Base-by-base conservation (phyloP, 140 eudicot species). In the Senecio squalidus region DNA sequence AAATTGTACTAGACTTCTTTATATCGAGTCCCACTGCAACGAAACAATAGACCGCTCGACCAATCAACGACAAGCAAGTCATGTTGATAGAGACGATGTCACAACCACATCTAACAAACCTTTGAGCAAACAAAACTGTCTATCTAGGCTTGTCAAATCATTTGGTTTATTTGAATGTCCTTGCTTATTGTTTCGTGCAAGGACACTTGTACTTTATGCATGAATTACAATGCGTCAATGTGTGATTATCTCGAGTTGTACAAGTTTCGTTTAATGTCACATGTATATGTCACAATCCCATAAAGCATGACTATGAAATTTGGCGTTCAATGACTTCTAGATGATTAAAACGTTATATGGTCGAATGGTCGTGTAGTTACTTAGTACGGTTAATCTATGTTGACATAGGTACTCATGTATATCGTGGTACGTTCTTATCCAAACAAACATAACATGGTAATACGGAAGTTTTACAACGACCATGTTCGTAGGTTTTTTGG, bases 11-110 rank as follows among this genome's bases (percentile, higher is more conserved):
- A 40, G 54, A 62, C 70, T 29, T 60, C 60, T 9, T 51, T 23
- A 36, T 5, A 38, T 39, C 45, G 26, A 55, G 71, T 53, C 62
- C 62, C 55, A 66, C 40, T 25, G 10, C 31, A 54, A 53, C 53
- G 38, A 20, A 67, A 67, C 31, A 55, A 43, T 44, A 28, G 72
- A 55, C 62, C 23, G 20, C 10, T 39, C 44, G 33, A 26, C 55
- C 44, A 53, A 40, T 40, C 22, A 59, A 53, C 53, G 44, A 17
- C 11, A 44, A 44, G 21, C n/a, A 17, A 52, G 6, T 66, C 6
- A 40, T n/a, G 21, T 30, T 66, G 33, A n/a, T n/a, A n/a, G n/a
- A 26, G 16, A 39, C 21, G 62, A 21, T 27, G 34, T 17, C 18
- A 30, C 48, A 21, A 45, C 56, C 30, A 5, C 57, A 20, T 34